Base-by-base conservation (phyloP, 2,329 filamentous ascomycete genomes). In the Penicillium concentricum region DNA sequence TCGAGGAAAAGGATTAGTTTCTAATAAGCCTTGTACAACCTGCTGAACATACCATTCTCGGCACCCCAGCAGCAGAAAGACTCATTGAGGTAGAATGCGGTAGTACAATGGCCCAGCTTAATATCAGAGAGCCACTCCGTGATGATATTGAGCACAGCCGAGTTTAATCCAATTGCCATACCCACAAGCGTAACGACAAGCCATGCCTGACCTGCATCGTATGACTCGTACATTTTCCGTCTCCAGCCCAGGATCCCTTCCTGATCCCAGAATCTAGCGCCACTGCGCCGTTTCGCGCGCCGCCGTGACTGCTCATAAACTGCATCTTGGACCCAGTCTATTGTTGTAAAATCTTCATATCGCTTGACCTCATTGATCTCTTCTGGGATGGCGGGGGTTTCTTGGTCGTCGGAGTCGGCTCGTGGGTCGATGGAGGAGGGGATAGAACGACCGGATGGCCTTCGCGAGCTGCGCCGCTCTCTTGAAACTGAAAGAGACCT, bases 21-120 rank as follows among this genome's bases (percentile, higher is more conserved):
- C 51, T 9, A 45, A 9, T 24, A 8, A 20, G 54, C 34, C 60
- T 15, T 57, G 32, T 37, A 54, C 24, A 47, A 42, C 47, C n/a
- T 51, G 5, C 4, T 24, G 34, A 6, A 50, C 32, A 3, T 76
- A 87, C 87, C 92, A 70, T 85, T 88, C 67, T 97, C 92, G 54
- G 94, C 90, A 37, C 94, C 94, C 92, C 92, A 99, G 73, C 94
- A 99, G 76, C 94, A 99, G 74, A 99, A 99, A 72, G 85, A 89
- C 81, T 97, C 91, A 74, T 99, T 99, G 56, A 99, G 82, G 72
- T 99, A 99, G 74, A 97, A 99, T 3, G 87, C 93, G 9, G 92
- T 97, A 13, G 87, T 89, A 80, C 94, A 99, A 76, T 97, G 88
- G n/a, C 94, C 94, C 69, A 93, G 81, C 79, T 97, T 99, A 72